Evolutionary conservation across 2,329 filamentous ascomycete species (phyloP).

Genomic region (Diaporthe citrichinensis): DNA sequence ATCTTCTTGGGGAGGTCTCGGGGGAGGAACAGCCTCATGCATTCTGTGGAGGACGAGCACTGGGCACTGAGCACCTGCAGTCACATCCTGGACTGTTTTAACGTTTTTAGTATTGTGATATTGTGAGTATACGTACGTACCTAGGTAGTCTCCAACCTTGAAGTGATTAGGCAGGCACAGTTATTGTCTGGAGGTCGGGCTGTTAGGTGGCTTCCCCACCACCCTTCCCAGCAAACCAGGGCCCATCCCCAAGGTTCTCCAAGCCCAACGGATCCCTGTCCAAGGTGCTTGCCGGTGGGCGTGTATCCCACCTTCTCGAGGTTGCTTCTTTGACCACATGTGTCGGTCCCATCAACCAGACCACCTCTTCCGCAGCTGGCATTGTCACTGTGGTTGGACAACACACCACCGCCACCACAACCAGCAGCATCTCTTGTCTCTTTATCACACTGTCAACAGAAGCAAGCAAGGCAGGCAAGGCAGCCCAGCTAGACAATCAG

Average conservation of each 20-base stretch:
- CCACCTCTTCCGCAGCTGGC: slow-evolving; percentile 8
- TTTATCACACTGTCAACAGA: neutral
- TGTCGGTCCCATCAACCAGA: slow-evolving; percentile 2
- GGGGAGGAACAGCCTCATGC: neutral
- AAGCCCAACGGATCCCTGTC: slow-evolving; percentile 28
- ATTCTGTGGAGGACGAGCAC: neutral
- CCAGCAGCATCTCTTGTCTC: slow-evolving; percentile 8
- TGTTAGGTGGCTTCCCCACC: slow-evolving; percentile 2
- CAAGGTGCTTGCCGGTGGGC: slow-evolving; percentile 20
- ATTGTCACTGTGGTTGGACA: slow-evolving; percentile 9
- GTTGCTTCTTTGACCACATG: slow-evolving; percentile 15
- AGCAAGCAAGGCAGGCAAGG: neutral
- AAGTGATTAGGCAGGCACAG: neutral
- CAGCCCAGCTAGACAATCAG: neutral
- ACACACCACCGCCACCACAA: neutral
- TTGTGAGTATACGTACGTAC: too few relatives aligned
- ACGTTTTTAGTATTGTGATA: neutral
- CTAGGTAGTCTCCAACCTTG: neutral
- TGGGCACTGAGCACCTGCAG: neutral
- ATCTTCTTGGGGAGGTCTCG: neutral
- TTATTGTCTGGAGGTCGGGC: neutral
- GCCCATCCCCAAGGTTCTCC: slow-evolving; percentile 7
- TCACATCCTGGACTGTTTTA: neutral
- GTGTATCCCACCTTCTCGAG: slow-evolving; percentile 16
- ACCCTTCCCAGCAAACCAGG: neutral